These are phyloP conservation scores for Pleurotus sapidus DNA, from an alignment of 768 basidiomycete genomes.

Conservation along the genomic window DNA sequence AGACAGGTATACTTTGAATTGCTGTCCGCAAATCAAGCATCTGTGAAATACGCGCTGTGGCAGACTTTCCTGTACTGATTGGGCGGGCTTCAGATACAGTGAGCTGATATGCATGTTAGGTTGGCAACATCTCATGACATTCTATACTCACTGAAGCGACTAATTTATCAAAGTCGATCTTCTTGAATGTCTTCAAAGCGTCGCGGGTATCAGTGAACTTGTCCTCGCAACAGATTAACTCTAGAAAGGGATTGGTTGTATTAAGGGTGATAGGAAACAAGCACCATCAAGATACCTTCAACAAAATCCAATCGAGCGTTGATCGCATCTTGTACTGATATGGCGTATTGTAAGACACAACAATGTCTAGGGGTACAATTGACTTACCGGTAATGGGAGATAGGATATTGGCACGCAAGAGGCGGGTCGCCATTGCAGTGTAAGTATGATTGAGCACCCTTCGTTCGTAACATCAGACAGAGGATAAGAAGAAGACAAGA, in stretches of 20 bases:
- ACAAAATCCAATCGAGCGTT: slow-evolving; percentile 86
- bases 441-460: slow-evolving; percentile 79
- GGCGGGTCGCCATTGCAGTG: slow-evolving; percentile 86
- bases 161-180: slow-evolving; percentile 87
- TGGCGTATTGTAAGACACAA: slow-evolving; percentile 6
- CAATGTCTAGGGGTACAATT: not conserved
- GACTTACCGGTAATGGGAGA: slow-evolving; percentile 71
- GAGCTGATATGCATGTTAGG: slow-evolving; percentile 31
- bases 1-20: slow-evolving; percentile 60
- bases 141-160: slow-evolving; percentile 56
- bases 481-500: not conserved
- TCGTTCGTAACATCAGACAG: not conserved
- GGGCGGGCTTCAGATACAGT: slow-evolving; percentile 59
- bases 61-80: slow-evolving; percentile 55
- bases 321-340: slow-evolving; percentile 56
- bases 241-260: slow-evolving; percentile 32
- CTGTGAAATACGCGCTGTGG: slow-evolving; percentile 67
- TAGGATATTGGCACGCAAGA: slow-evolving; percentile 76
- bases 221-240: slow-evolving; percentile 76
- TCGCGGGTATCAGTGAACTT: slow-evolving; percentile 64
- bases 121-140: not conserved
- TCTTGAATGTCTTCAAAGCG: slow-evolving; percentile 68
- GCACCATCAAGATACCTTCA: slow-evolving; percentile 46
- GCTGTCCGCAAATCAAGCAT: slow-evolving; percentile 78
- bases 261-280: not conserved